Evolutionary conservation across 2,329 filamentous ascomycete species (phyloP).

Genomic region (Beauveria sp.): DNA sequence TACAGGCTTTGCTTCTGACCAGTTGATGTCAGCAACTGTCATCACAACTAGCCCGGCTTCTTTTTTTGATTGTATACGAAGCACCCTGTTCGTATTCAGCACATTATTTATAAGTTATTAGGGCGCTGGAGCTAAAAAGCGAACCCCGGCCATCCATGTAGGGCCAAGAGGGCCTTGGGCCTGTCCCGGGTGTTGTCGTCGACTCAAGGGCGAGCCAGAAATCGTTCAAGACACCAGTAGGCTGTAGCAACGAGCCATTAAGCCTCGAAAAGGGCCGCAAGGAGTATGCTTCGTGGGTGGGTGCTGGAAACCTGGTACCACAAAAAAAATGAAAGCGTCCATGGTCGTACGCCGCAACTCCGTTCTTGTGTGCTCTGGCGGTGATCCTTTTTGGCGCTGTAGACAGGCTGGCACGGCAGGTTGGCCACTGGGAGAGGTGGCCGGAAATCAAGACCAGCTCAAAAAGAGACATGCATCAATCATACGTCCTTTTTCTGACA

Average conservation of each 20-base stretch:
- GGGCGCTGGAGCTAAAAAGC: not conserved
- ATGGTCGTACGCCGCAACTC: not conserved
- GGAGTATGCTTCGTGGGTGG: not conserved
- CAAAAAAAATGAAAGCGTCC: not conserved
- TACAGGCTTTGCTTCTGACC: not conserved
- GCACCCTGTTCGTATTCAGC: slow-evolving; percentile 1
- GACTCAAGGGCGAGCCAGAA: not conserved
- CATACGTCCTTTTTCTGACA: not conserved
- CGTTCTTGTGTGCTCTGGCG: slow-evolving; percentile 2
- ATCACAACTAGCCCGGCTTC: not conserved
- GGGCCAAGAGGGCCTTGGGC: too few species aligned
- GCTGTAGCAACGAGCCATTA: too few species aligned
- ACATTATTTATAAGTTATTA: not conserved
- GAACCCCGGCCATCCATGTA: not conserved
- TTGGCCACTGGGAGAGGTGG: not conserved
- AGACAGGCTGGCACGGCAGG: not conserved
- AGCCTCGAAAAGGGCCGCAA: not conserved
- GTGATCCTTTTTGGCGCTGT: not conserved
- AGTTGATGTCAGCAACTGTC: not conserved
- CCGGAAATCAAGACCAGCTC: not conserved
- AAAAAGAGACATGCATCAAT: not conserved
- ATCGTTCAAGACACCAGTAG: not conserved
- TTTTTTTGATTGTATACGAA: not conserved
- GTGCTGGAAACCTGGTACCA: not conserved
- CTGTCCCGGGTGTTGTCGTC: not conserved